Evolutionary conservation across 106 monocot genomes (phyloP).

Genomic region (Dendrobium officinale): DNA sequence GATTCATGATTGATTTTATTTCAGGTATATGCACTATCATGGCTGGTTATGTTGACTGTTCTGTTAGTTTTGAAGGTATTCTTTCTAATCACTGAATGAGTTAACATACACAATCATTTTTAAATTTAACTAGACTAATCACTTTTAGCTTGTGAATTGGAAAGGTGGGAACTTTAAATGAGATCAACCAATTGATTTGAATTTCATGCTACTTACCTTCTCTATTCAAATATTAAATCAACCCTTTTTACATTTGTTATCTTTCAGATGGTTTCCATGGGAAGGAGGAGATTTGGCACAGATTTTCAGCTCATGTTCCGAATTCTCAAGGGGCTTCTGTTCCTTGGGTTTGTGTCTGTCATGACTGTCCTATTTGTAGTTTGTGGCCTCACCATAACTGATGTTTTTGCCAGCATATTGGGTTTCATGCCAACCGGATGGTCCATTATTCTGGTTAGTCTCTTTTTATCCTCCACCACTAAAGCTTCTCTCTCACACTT

Average conservation of each 20-base stretch:
- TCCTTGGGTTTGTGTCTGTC: conserved; percentile 80
- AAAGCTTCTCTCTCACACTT: too few relatives aligned
- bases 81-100: neutral
- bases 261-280: conserved; percentile 92
- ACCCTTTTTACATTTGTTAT: neutral
- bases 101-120: neutral
- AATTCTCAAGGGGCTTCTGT: conserved; percentile 84
- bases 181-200: neutral
- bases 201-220: neutral
- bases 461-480: neutral
- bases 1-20: neutral
- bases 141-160: too few relatives aligned
- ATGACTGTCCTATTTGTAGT: conserved; percentile 84
- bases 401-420: conserved; percentile 70
- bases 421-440: conserved; percentile 96
- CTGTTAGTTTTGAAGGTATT: conserved; percentile 74
- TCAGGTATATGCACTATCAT: conserved; percentile 88
- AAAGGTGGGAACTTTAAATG: neutral
- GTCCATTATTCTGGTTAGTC: conserved; percentile 18
- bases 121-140: neutral
- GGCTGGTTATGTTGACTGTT: conserved; percentile 86
- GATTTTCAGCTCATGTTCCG: conserved; percentile 96
- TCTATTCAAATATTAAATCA: neutral
- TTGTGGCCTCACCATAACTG: conserved; percentile 57
- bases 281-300: conserved; percentile 75